A percentile compares a stretch with the other conserved stretches of the same genome.
These are phyloP conservation scores for Actinomortierella wolfii DNA, from an alignment of 371 early-diverging fungal species.

Conservation along the genomic window DNA sequence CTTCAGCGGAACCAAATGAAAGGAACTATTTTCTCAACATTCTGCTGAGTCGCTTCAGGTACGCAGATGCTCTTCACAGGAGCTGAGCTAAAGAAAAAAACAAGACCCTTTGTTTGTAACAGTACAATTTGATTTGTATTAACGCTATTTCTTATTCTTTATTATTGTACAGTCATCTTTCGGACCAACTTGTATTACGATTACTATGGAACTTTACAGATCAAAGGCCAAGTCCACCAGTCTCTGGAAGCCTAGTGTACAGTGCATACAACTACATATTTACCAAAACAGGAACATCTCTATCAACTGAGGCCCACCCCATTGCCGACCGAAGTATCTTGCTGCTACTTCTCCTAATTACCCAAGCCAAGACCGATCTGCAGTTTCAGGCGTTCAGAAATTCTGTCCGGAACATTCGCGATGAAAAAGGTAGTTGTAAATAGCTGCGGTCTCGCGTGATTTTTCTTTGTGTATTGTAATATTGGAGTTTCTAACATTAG, in stretches of 20 bases:
- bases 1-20: slow-evolving; percentile 46
- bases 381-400: slow-evolving; percentile 52
- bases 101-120: neutral
- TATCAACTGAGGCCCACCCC: slow-evolving; percentile 55
- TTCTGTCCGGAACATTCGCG: slow-evolving; percentile 58
- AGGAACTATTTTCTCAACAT: slow-evolving; percentile 70
- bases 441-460: too few species aligned
- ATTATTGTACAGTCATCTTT: slow-evolving; percentile 49
- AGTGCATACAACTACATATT: slow-evolving; percentile 77
- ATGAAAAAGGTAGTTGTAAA: slow-evolving; percentile 64
- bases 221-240: slow-evolving; percentile 61
- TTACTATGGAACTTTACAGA: slow-evolving; percentile 67
- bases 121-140: neutral
- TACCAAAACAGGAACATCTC: slow-evolving; percentile 49
- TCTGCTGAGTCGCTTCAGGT: slow-evolving; percentile 59
- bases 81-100: neutral
- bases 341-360: slow-evolving; percentile 56
- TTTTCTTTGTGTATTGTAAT: too few species aligned
- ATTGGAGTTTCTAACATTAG: too few species aligned
- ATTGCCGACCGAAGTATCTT: slow-evolving; percentile 69
- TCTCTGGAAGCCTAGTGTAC: slow-evolving; percentile 66
- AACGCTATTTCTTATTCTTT: neutral
- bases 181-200: slow-evolving; percentile 60
- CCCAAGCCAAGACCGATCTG: slow-evolving; percentile 40
- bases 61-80: slow-evolving; percentile 1